Conservation (phyloP, 1,284 basidiomycete species). For the Tilletiopsis washingtonensis region DNA sequence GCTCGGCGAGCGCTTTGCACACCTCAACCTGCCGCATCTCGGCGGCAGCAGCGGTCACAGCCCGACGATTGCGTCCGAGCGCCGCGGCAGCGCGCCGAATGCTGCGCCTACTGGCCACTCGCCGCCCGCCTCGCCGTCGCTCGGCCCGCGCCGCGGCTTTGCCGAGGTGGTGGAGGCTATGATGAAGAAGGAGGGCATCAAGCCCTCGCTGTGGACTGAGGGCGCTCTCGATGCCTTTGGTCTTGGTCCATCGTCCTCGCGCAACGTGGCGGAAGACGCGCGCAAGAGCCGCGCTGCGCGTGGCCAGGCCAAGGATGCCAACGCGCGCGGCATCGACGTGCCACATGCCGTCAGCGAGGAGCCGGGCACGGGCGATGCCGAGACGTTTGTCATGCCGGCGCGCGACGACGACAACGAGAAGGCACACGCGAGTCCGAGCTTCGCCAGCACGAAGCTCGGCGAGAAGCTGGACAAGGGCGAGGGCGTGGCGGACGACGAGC, state of each 20-base stretch:
- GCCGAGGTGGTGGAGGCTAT: slow-evolving; percentile 35
- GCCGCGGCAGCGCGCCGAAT: neutral
- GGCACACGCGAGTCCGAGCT: neutral
- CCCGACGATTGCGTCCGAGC: neutral
- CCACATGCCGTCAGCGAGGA: slow-evolving; percentile 32
- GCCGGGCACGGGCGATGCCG: neutral
- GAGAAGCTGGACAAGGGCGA: neutral
- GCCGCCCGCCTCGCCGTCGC: neutral
- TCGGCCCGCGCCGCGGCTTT: slow-evolving; percentile 16
- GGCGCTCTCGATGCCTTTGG: slow-evolving; percentile 40
- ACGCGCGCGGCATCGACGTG: slow-evolving; percentile 15
- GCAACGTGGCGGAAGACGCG: slow-evolving; percentile 35
- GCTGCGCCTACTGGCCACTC: neutral
- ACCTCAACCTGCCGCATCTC: slow-evolving; percentile 6
- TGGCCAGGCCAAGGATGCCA: slow-evolving; percentile 13
- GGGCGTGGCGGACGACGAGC: neutral
- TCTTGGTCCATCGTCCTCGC: slow-evolving; percentile 28
- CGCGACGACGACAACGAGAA: neutral
- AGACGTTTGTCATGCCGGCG: too few relatives aligned
- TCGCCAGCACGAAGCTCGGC: neutral
- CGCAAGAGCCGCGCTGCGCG: slow-evolving; percentile 15
- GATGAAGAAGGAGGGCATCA: slow-evolving; percentile 39
- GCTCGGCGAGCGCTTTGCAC: slow-evolving; percentile 30
- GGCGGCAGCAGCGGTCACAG: neutral
- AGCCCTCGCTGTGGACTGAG: slow-evolving; percentile 36